Evolutionary conservation across 2,329 filamentous ascomycete genomes (phyloP).

Genomic region (Trichoderma koningii): DNA sequence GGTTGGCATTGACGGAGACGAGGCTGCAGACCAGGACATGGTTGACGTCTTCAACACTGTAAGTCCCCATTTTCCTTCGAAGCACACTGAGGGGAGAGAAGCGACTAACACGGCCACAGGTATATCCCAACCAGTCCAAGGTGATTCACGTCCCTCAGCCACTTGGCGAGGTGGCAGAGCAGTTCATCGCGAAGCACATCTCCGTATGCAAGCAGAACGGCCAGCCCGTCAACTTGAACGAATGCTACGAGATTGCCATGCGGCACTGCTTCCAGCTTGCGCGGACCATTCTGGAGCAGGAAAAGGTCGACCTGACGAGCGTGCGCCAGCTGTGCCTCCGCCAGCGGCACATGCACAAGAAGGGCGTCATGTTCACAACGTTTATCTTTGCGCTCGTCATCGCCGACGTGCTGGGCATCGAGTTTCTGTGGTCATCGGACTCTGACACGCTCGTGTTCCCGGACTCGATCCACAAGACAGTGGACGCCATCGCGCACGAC

Average conservation of each 20-base stretch:
- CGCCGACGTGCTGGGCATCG: constrained; percentile 32
- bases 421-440: constrained; percentile 36
- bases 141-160: constrained; percentile 32
- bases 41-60: constrained; percentile 33
- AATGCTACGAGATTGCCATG: constrained; percentile 30
- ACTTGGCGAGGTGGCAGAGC: constrained; percentile 32
- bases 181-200: constrained; percentile 28
- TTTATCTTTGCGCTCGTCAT: constrained; percentile 34
- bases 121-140: constrained; percentile 30
- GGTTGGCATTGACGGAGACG: constrained; percentile 34
- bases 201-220: constrained; percentile 27
- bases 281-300: constrained; percentile 29
- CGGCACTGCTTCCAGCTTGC: constrained; percentile 33
- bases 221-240: constrained; percentile 28
- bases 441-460: constrained; percentile 33
- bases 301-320: constrained; percentile 29
- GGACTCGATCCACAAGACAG: constrained; percentile 31
- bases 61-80: neutral
- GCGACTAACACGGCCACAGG: constrained; percentile 26
- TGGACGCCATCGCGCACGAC: constrained; percentile 31
- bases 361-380: constrained; percentile 36
- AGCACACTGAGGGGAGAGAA: neutral
- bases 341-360: constrained; percentile 35
- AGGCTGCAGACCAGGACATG: constrained; percentile 33
- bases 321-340: constrained; percentile 32